phyloP scores from a whole-genome alignment of 768 basidiomycete species.

The Tephrocybe sp. region DNA sequence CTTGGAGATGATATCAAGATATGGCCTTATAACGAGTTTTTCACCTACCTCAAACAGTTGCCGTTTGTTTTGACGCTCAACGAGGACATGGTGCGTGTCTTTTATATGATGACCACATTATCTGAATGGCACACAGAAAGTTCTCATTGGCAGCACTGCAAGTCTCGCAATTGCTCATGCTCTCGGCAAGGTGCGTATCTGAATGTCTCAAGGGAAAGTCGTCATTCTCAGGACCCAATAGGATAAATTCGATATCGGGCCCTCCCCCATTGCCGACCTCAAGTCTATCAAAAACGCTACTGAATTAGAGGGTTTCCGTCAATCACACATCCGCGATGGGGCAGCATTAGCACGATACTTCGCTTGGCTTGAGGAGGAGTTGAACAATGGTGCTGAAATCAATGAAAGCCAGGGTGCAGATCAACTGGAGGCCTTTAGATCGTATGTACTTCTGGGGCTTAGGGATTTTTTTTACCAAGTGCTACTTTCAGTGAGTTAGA shows the following conservation, averaged over 20 bases:
- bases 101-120: not conserved
- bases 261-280: constrained; percentile 76
- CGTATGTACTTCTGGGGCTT: constrained; percentile 46
- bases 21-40: constrained; percentile 68
- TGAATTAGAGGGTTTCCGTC: constrained; percentile 89
- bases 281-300: constrained; percentile 80
- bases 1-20: constrained; percentile 66
- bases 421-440: constrained; percentile 76
- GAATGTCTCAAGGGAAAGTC: not conserved
- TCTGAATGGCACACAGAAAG: constrained; percentile 43
- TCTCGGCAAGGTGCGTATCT: constrained; percentile 57
- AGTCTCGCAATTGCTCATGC: constrained; percentile 83
- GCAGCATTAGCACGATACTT: constrained; percentile 88
- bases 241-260: constrained; percentile 59
- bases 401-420: constrained; percentile 82
- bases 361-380: constrained; percentile 88
- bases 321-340: constrained; percentile 88
- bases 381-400: constrained; percentile 58
- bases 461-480: not conserved
- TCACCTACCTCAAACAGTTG: constrained; percentile 58
- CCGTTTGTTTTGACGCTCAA: constrained; percentile 31
- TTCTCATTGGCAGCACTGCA: constrained; percentile 75
- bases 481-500: constrained; percentile 62
- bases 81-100: constrained; percentile 29
- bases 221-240: constrained; percentile 15